Conservation (phyloP, 257 asterid genomes). For the Linaria vulgaris region DNA sequence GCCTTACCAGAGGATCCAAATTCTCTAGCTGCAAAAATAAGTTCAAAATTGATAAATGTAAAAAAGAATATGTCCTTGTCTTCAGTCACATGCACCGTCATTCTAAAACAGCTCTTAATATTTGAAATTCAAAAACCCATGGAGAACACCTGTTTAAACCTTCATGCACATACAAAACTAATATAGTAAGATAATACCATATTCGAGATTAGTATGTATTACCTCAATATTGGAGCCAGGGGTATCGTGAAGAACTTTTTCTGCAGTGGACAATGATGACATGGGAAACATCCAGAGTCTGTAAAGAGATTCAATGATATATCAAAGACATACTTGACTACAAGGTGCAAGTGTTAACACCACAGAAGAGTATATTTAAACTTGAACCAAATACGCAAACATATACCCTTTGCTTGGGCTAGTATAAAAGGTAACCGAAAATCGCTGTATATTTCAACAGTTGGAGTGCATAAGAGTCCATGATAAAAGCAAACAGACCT, state of each 20-base stretch:
- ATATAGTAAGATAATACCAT: no score
- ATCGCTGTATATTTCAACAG: conserved; percentile 1
- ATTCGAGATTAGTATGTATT: conserved; percentile 19
- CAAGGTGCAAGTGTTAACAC: conserved; percentile 12
- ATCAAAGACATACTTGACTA: conserved; percentile 20
- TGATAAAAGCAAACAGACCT: conserved; percentile 46
- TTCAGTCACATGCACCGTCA: conserved; percentile 28
- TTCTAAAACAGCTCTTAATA: background rate
- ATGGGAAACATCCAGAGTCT: conserved; percentile 93
- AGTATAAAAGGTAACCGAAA: conserved; percentile 8
- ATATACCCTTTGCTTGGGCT: conserved; percentile 9
- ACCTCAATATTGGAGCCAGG: conserved; percentile 71
- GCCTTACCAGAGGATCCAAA: conserved; percentile 86
- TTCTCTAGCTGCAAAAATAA: conserved; percentile 64
- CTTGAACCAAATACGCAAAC: conserved; percentile 2
- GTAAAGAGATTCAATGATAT: conserved; percentile 28
- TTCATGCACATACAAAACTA: background rate
- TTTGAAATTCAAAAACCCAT: conserved; percentile 19
- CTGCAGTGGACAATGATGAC: conserved; percentile 65
- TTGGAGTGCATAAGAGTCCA: conserved; percentile 7
- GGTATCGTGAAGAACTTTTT: conserved; percentile 53
- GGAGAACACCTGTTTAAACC: conserved; percentile 21
- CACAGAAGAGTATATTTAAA: conserved; percentile 10
- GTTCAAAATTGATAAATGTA: conserved; percentile 10
- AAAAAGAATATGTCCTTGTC: conserved; percentile 17